Evolutionary conservation across 805 yeast genomes (phyloP), one percentile per base, ranked within the genome.

Genomic region (Saccharomyces kudriavzevii): DNA sequence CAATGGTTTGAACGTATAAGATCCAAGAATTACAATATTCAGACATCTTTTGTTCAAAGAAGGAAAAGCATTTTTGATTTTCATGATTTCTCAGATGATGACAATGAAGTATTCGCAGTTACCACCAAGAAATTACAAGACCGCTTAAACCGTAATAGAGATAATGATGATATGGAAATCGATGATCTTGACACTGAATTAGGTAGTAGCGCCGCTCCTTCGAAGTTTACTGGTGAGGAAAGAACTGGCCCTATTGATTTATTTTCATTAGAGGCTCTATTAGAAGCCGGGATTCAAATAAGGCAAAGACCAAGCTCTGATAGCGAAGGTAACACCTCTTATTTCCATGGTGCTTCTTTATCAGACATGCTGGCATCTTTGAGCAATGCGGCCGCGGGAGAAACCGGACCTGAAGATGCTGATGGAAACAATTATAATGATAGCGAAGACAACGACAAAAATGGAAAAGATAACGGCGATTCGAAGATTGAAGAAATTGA

Each of bases 1-100:
- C 75, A 81, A 55, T 84, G 89, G 89, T 80, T 80, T 59, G 75
- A 78, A 48, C 78, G 80, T 65, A 76, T 84, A 57, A 75, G 74
- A 57, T 63, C 66, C 40, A 79, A 77, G 62, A 70, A 81, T 45
- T 64, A 69, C 4, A 68, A 67, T 40, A 68, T 69, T 24, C 60
- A 68, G 35, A 76, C 75, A 17, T 56, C 65, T n/a, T 54, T 75
- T 79, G 60, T 77, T 80, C 49, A 73, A 74, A 46, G 78, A 76
- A 49, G 84, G 78, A 70, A 75, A 73, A 57, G 70, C 73, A 56
- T 75, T 75, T 57, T 75, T 59, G 74, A 78, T 64, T 64, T 69
- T 63, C 80, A 78, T 65, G 77, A 77, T 52, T 77, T 78, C 54
- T 55, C 60, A 8, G 52, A 52, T 22, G 78, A 79, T 53, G 75